Percentiles rank a stretch among this genome's conserved stretches.
These are phyloP conservation scores for Solanum sejunctum DNA, from an alignment of 257 asterid species.

Conservation along the genomic window DNA sequence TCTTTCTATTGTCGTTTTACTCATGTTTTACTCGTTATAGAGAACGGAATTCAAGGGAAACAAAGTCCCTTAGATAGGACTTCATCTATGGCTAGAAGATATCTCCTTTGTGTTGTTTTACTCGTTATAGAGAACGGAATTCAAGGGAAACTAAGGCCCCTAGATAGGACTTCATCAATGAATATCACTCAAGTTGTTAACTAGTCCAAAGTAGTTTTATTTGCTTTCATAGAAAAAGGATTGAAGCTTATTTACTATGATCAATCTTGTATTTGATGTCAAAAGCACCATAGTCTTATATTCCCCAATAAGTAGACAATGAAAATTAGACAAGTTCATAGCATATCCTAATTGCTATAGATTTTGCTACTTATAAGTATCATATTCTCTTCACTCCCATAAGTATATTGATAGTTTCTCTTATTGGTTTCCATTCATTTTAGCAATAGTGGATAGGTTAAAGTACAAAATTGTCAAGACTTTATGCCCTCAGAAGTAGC, in stretches of 20 bases:
- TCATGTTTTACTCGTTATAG: background rate
- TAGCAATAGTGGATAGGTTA: too few relatives aligned
- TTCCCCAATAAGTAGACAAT: background rate
- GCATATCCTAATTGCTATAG: background rate
- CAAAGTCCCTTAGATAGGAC: too few relatives aligned
- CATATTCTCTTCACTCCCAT: background rate
- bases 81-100: background rate
- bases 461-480: too few relatives aligned
- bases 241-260: background rate
- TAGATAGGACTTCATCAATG: background rate
- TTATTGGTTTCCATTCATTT: too few relatives aligned
- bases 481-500: too few relatives aligned
- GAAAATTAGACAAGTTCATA: background rate
- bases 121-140: background rate
- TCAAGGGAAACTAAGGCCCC: background rate
- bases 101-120: background rate
- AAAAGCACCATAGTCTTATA: background rate
- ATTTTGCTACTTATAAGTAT: too few relatives aligned
- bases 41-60: background rate
- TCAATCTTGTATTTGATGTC: background rate
- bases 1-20: background rate
- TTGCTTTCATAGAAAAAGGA: background rate
- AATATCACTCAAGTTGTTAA: background rate
- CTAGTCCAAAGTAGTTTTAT: background rate
- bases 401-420: background rate